Percentiles rank a stretch among this genome's conserved stretches.
Evolutionary conservation across 805 yeast species (phyloP).

Genomic region (Pichia manshurica): DNA sequence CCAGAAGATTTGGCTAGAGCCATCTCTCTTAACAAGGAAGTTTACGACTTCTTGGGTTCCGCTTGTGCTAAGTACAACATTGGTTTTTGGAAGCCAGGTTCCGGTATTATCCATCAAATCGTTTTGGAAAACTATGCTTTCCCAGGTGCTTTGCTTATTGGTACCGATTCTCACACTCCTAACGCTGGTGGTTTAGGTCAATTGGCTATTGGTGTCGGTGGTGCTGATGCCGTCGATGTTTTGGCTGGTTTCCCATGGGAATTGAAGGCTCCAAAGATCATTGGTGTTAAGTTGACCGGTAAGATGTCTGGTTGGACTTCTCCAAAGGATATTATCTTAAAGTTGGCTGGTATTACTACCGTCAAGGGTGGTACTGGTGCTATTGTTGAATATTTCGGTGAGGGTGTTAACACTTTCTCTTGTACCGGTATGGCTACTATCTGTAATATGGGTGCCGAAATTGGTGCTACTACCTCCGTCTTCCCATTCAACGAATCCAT

Average conservation of each 20-base stretch:
- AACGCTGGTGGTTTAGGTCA: constrained; percentile 99
- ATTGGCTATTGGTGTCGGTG: constrained; percentile 98
- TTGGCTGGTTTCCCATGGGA: constrained; percentile 98
- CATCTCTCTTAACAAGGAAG: constrained; percentile 84
- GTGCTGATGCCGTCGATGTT: constrained; percentile 99
- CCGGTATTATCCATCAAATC: constrained; percentile 97
- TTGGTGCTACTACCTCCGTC: constrained; percentile 96
- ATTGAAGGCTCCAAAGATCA: constrained; percentile 89
- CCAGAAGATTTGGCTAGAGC: constrained; percentile 75
- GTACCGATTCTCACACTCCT: constrained; percentile 98
- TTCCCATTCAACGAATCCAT: constrained; percentile 74
- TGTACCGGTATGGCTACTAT: constrained; percentile 99
- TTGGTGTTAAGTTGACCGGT: constrained; percentile 94
- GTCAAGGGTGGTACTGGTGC: constrained; percentile 98
- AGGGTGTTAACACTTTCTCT: constrained; percentile 80
- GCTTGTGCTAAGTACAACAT: constrained; percentile 95
- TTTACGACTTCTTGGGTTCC: constrained; percentile 86
- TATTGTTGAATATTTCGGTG: constrained; percentile 95
- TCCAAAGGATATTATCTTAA: constrained; percentile 93
- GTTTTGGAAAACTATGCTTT: constrained; percentile 94
- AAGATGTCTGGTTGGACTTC: constrained; percentile 88
- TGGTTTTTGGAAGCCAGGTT: constrained; percentile 99
- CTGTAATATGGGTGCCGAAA: constrained; percentile 99
- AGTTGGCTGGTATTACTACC: constrained; percentile 85
- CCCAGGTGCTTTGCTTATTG: constrained; percentile 95